A percentile compares a stretch with the other conserved stretches of the same genome.
Conservation (phyloP, 139 green algal genomes). For the Auxenochlorella pyrenoidosa region DNA sequence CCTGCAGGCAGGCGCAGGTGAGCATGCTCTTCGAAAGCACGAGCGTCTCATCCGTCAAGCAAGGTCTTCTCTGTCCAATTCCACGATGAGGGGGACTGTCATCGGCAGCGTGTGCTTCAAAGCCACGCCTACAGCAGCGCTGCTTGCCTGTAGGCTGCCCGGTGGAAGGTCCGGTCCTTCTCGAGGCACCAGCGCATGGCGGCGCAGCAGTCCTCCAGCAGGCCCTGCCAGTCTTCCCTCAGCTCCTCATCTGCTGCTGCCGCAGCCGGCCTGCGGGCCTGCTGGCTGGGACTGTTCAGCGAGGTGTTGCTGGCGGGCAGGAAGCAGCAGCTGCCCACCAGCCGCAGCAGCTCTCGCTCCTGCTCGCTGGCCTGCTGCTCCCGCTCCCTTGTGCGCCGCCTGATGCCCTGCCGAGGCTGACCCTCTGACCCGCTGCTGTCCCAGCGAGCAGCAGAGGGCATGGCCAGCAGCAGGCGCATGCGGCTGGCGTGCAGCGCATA, state of each 20-base stretch:
- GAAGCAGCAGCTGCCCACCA: slow-evolving; percentile 31
- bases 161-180: slow-evolving; percentile 9
- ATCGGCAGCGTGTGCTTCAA: no score
- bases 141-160: not conserved
- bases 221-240: not conserved
- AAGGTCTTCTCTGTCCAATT: no score
- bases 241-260: not conserved
- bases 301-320: not conserved
- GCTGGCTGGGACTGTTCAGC: not conserved
- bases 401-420: not conserved
- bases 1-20: slow-evolving; percentile 12
- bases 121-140: no score
- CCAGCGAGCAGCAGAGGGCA: slow-evolving; percentile 9
- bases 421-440: not conserved
- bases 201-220: slow-evolving; percentile 26
- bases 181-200: slow-evolving; percentile 29
- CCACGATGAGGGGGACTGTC: no score
- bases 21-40: no score
- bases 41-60: no score
- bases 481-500: slow-evolving; percentile 24
- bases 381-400: not conserved
- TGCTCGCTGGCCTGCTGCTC: not conserved
- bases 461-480: slow-evolving; percentile 24
- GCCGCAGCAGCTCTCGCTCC: not conserved
- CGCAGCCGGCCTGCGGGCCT: no score